Percentiles rank a stretch among this genome's conserved stretches.
phyloP scores from a whole-genome alignment of 495 filamentous ascomycete genomes.

The Terfezia claveryi region DNA sequence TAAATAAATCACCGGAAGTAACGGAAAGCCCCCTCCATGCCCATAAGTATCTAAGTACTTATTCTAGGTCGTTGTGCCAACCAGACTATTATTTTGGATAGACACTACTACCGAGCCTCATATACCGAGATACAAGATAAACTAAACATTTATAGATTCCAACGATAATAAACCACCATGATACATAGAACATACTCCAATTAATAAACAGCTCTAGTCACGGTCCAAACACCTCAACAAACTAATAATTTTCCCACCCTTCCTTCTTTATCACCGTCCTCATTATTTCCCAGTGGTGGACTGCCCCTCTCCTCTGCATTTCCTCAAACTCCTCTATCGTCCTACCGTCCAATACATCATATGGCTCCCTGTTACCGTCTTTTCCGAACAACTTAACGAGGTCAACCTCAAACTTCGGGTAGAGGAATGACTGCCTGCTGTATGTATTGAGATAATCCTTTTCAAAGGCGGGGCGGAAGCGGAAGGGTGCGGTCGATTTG shows the following conservation, averaged over 20 bases:
- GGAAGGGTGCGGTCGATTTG: slow-evolving; percentile 27
- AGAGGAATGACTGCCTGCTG: slow-evolving; percentile 41
- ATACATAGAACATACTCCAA: too few relatives aligned
- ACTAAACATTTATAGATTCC: too few relatives aligned
- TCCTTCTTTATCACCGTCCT: slow-evolving; percentile 51
- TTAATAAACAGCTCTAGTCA: too few relatives aligned
- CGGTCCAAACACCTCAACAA: not conserved
- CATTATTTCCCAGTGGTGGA: slow-evolving; percentile 84
- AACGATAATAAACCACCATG: too few relatives aligned
- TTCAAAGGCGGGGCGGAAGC: slow-evolving; percentile 43
- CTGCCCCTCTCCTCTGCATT: slow-evolving; percentile 51
- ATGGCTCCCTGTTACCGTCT: slow-evolving; percentile 9
- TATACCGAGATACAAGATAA: too few relatives aligned
- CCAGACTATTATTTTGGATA: too few relatives aligned
- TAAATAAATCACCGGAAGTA: too few relatives aligned
- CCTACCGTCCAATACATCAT: slow-evolving; percentile 28
- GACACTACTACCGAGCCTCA: too few relatives aligned
- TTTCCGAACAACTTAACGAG: slow-evolving; percentile 27
- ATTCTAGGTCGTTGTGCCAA: too few relatives aligned
- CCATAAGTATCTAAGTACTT: too few relatives aligned
- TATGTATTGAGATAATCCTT: slow-evolving; percentile 51
- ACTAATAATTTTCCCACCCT: slow-evolving; percentile 49
- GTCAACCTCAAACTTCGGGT: slow-evolving; percentile 52
- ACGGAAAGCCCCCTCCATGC: too few relatives aligned
- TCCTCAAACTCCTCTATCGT: slow-evolving; percentile 37